phyloP scores from a whole-genome alignment of 2,329 filamentous ascomycete genomes.

The Lasiodiplodia citricola region DNA sequence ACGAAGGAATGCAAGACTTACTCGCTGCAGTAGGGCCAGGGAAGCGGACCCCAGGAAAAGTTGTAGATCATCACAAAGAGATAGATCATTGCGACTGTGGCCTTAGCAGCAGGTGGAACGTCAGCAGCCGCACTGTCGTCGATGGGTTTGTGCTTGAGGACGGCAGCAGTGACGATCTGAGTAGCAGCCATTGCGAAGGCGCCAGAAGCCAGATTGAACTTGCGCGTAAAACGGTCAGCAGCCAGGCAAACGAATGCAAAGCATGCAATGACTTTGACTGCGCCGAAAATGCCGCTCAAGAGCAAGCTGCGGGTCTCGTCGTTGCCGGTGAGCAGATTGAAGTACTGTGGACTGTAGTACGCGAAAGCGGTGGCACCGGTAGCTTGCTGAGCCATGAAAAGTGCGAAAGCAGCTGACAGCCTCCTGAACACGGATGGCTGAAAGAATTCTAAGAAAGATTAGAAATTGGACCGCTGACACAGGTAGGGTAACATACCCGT shows the following conservation, averaged over 20 bases:
- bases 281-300: slow-evolving; percentile 60
- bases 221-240: slow-evolving; percentile 56
- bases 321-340: slow-evolving; percentile 56
- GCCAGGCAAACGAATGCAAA: slow-evolving; percentile 59
- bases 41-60: slow-evolving; percentile 59
- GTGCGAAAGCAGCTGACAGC: slow-evolving; percentile 50
- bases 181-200: slow-evolving; percentile 43
- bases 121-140: slow-evolving; percentile 31
- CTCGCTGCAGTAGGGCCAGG: slow-evolving; percentile 59
- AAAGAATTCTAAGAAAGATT: slow-evolving; percentile 47
- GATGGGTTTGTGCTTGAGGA: slow-evolving; percentile 36
- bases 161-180: slow-evolving; percentile 40
- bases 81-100: slow-evolving; percentile 61
- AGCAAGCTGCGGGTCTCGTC: slow-evolving; percentile 53
- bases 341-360: slow-evolving; percentile 62
- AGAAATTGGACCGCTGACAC: not conserved
- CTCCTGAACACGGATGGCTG: slow-evolving; percentile 53
- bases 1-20: slow-evolving; percentile 30
- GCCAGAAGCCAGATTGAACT: slow-evolving; percentile 40
- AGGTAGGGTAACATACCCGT: slow-evolving; percentile 28
- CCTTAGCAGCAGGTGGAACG: slow-evolving; percentile 49
- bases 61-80: slow-evolving; percentile 61
- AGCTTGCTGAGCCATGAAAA: slow-evolving; percentile 60
- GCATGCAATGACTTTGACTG: slow-evolving; percentile 61
- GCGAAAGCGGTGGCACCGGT: slow-evolving; percentile 62